Evolutionary conservation across 2,329 filamentous ascomycete species (phyloP), one percentile per base, ranked within the genome.

Genomic region (Cytospora piceicola): DNA sequence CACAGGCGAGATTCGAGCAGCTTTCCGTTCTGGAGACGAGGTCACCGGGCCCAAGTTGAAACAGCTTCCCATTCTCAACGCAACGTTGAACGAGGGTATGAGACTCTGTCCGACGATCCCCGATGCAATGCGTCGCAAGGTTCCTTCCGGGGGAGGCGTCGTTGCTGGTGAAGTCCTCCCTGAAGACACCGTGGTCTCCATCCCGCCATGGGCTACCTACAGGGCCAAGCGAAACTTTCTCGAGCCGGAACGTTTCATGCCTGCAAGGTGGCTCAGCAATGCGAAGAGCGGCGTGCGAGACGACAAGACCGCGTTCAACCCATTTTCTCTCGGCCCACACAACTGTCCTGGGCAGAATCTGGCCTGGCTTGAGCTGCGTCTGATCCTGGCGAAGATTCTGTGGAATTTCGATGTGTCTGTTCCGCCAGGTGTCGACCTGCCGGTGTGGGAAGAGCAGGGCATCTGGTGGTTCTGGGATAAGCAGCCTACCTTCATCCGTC

Each of bases 401-500:
- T 62, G 59, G 59, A 49, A 24, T 8, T 54, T 62, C 27, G 59
- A 62, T 32, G 36, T 62, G 27, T 42, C 34, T 49, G 52, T 62
- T 32, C 36, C 59, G 8, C 59, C 51, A 17, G 52, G 34, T 22
- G 49, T 46, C 8, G 34, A 46, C 52, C 51, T 62, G 34, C 59
- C 59, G 22, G 59, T 56, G 20, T 62, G 52, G 59, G 59, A 55
- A 49, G 46, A 55, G 24, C 59, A 62, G 51, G 59, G 59, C 8
- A 62, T 55, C 24, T 55, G 59, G 52, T 62, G 59, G 59, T 62
- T 62, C 36, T 62, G 59, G 59, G 59, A 62, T 11, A 62, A 62
- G 52, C 34, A 62, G 49, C 59, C 59, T 15, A 56, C 32, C 27
- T 32, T 62, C 15, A 27, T 62, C 30, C 58, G 58, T 53, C 58